phyloP scores from a whole-genome alignment of 2,329 filamentous ascomycete species.

The Xylariaceae sp. region DNA sequence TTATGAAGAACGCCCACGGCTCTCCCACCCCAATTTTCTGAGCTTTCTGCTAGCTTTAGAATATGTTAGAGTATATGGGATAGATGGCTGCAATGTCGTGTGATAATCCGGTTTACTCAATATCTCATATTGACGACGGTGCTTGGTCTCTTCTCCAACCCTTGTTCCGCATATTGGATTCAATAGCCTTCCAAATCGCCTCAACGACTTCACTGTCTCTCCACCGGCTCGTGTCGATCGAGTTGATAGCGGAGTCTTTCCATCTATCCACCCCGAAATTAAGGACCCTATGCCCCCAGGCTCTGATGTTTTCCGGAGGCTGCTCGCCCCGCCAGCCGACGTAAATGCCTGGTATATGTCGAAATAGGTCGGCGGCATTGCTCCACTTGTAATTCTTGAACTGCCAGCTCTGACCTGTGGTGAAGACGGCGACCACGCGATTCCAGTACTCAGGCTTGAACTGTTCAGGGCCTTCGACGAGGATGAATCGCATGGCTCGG shows the following conservation, averaged over 20 bases:
- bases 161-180: slow-evolving; percentile 81
- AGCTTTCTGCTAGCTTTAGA: neutral
- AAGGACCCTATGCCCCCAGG: slow-evolving; percentile 84
- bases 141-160: slow-evolving; percentile 79
- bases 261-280: slow-evolving; percentile 84
- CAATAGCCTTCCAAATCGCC: slow-evolving; percentile 86
- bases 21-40: neutral
- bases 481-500: slow-evolving; percentile 85
- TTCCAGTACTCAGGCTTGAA: slow-evolving; percentile 99
- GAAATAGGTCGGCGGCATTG: slow-evolving; percentile 84
- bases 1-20: too few relatives aligned
- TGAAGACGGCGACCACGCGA: slow-evolving; percentile 93
- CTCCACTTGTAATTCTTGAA: slow-evolving; percentile 99
- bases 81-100: neutral
- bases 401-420: slow-evolving; percentile 96
- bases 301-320: slow-evolving; percentile 74
- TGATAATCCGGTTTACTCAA: neutral
- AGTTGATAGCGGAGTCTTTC: slow-evolving; percentile 53
- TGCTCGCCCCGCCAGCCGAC: slow-evolving; percentile 90
- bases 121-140: slow-evolving; percentile 52
- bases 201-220: slow-evolving; percentile 92
- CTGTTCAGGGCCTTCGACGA: slow-evolving; percentile 89
- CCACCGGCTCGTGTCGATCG: slow-evolving; percentile 65
- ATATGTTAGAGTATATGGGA: neutral
- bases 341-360: slow-evolving; percentile 83